phyloP scores from a whole-genome alignment of 2,329 filamentous ascomycete genomes.

The Colletotrichum sojae region DNA sequence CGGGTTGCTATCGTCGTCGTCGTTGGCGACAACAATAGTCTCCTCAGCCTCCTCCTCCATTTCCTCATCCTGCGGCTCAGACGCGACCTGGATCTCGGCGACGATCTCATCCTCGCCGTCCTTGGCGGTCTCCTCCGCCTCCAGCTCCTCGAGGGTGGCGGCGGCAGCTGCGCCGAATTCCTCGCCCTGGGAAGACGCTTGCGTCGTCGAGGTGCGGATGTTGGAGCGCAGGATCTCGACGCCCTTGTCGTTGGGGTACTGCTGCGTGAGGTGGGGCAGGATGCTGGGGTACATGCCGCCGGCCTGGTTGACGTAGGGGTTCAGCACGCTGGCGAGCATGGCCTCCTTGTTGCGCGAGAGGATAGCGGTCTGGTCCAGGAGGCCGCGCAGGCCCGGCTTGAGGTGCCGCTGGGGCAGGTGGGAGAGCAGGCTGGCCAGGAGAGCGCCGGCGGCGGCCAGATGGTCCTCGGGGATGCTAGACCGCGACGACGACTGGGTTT shows the following conservation, averaged over 20 bases:
- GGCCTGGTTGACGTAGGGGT: conserved; percentile 77
- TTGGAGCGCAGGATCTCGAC: conserved; percentile 80
- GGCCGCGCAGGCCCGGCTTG: conserved; percentile 78
- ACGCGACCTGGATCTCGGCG: conserved; percentile 52
- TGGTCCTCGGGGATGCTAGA: conserved; percentile 61
- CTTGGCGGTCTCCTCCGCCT: conserved; percentile 57
- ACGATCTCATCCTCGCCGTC: conserved; percentile 55
- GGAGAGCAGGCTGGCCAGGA: conserved; percentile 76
- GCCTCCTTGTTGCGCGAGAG: conserved; percentile 77
- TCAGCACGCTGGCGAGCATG: conserved; percentile 86
- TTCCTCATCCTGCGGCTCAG: conserved; percentile 53
- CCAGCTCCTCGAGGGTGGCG: conserved; percentile 52
- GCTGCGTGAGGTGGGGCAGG: conserved; percentile 81
- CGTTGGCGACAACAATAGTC: conserved; percentile 29
- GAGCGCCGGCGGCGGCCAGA: conserved; percentile 67
- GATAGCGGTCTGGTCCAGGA: conserved; percentile 86
- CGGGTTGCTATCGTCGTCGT: conserved; percentile 48
- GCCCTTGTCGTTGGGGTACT: conserved; percentile 72
- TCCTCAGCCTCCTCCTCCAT: conserved; percentile 42
- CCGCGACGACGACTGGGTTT: conserved; percentile 53
- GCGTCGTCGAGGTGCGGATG: conserved; percentile 58
- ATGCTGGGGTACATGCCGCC: conserved; percentile 79
- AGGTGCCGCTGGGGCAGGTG: conserved; percentile 76
- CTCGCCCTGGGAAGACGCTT: conserved; percentile 8
- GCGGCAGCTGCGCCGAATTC: conserved; percentile 27